Evolutionary conservation across 2,329 filamentous ascomycete species (phyloP).

Genomic region (Microdochium paspali): DNA sequence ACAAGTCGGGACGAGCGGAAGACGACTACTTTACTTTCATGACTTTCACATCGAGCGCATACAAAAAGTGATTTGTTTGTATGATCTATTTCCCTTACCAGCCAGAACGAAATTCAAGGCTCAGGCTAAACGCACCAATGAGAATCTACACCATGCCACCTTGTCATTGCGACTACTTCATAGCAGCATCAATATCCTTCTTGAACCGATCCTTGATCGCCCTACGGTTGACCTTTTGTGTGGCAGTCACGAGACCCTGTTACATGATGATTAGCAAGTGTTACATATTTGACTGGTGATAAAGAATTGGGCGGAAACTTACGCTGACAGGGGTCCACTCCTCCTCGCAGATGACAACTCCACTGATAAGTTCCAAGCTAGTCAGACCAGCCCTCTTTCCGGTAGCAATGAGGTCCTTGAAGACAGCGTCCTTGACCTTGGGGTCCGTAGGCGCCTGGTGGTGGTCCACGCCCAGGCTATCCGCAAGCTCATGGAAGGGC

Average conservation of each 20-base stretch:
- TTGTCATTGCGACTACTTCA: slow-evolving; percentile 11
- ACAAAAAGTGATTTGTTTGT: no score
- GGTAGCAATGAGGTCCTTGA: slow-evolving; percentile 58
- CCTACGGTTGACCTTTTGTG: slow-evolving; percentile 50
- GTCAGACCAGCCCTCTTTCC: slow-evolving; percentile 58
- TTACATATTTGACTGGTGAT: background rate
- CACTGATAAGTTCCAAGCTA: slow-evolving; percentile 65
- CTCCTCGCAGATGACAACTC: slow-evolving; percentile 70
- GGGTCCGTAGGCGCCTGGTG: slow-evolving; percentile 57
- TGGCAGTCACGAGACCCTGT: slow-evolving; percentile 53
- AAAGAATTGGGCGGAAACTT: slow-evolving; percentile 29
- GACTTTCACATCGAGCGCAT: no score
- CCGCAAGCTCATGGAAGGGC: slow-evolving; percentile 49
- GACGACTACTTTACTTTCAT: no score
- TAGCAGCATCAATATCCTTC: slow-evolving; percentile 37
- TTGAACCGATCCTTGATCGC: slow-evolving; percentile 39
- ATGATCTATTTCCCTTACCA: no score
- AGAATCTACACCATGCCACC: background rate
- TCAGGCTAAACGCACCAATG: background rate
- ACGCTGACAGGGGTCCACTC: slow-evolving; percentile 84
- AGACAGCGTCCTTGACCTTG: slow-evolving; percentile 51
- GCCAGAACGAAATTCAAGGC: background rate
- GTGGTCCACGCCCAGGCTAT: slow-evolving; percentile 53
- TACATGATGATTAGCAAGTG: background rate
- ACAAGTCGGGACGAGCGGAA: no score